Percentiles rank a stretch among this genome's conserved stretches.
Evolutionary conservation across 179 eudicot species (phyloP).

Genomic region (Silene noctiflora): DNA sequence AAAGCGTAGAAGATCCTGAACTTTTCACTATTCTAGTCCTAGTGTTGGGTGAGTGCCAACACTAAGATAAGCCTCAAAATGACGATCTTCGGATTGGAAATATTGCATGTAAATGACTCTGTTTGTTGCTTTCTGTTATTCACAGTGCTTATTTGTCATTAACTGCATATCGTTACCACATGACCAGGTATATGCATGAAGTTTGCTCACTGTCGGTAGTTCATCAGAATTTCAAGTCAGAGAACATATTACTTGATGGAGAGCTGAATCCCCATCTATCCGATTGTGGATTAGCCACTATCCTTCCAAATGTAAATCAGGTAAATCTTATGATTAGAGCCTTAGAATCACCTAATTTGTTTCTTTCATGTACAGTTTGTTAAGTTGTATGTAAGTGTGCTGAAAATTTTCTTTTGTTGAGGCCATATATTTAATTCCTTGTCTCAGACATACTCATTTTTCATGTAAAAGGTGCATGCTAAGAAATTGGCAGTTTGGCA

Average conservation of each 20-base stretch:
- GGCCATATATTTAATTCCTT: too few species aligned
- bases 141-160: neutral
- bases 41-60: neutral
- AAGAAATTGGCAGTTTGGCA: too few species aligned
- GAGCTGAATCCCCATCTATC: conserved; percentile 95
- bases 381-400: too few species aligned
- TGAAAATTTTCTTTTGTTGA: too few species aligned
- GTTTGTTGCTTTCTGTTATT: neutral
- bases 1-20: neutral
- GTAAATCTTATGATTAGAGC: conserved; percentile 30
- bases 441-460: too few species aligned
- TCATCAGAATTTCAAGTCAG: conserved; percentile 88
- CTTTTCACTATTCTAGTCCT: too few species aligned
- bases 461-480: too few species aligned
- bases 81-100: neutral
- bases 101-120: neutral
- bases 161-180: conserved; percentile 27
- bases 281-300: conserved; percentile 71
- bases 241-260: conserved; percentile 78
- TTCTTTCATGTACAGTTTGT: too few species aligned
- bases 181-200: conserved; percentile 90
- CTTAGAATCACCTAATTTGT: too few species aligned
- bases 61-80: neutral
- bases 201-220: conserved; percentile 88
- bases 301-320: conserved; percentile 77